Percentiles rank a stretch among this genome's conserved stretches.
Conservation (phyloP, 768 basidiomycete genomes). For the Suillus lakei region DNA sequence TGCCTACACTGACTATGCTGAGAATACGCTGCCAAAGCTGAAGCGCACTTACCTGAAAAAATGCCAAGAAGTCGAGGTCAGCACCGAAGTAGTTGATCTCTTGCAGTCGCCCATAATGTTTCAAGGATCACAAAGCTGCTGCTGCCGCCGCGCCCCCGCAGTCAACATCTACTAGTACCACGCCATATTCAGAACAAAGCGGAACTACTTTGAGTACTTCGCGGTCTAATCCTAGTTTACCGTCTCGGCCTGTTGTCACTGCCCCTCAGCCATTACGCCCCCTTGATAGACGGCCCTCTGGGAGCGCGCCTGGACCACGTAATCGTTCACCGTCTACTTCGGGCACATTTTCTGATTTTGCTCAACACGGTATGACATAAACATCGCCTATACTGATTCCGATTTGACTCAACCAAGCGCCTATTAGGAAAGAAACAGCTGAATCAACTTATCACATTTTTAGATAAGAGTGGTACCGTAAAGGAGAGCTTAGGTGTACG, state of each 20-base stretch:
- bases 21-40: constrained; percentile 77
- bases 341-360: constrained; percentile 84
- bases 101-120: constrained; percentile 9
- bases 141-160: constrained; percentile 40
- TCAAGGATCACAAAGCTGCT: constrained; percentile 69
- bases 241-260: constrained; percentile 59
- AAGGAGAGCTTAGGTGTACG: constrained; percentile 65
- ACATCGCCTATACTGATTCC: background rate
- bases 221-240: constrained; percentile 50
- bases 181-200: constrained; percentile 36
- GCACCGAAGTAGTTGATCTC: constrained; percentile 15
- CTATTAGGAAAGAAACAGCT: constrained; percentile 79
- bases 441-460: constrained; percentile 83
- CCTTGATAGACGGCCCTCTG: constrained; percentile 75
- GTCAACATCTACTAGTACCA: constrained; percentile 19
- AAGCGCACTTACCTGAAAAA: constrained; percentile 83
- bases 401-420: constrained; percentile 4
- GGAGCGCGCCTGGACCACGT: constrained; percentile 53
- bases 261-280: constrained; percentile 78
- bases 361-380: constrained; percentile 68
- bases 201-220: constrained; percentile 38
- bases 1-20: constrained; percentile 83
- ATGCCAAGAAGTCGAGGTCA: constrained; percentile 86
- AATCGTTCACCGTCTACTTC: constrained; percentile 84
- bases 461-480: constrained; percentile 74